Evolutionary conservation across 2,329 filamentous ascomycete genomes (phyloP), one percentile per base, ranked within the genome.

Genomic region (Aspergillus carbonarius): DNA sequence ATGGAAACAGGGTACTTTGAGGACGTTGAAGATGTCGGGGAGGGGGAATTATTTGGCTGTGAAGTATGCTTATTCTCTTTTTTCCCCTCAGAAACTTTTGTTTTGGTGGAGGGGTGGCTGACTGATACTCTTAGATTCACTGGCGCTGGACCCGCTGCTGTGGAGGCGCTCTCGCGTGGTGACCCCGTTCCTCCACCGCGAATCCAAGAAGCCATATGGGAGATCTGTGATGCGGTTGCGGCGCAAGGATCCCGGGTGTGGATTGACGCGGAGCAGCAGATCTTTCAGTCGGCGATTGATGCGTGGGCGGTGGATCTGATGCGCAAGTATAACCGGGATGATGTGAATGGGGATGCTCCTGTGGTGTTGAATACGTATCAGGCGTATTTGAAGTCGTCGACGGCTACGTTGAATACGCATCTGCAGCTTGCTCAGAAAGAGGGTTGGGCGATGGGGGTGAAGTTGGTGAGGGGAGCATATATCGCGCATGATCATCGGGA

Each of bases 261-360:
- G 73, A 72, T 81, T 44, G 80, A 82, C 60, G 78, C 80, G 1
- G 80, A 82, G 62, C 78, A 81, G 57, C 75, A 80, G 62, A 66
- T 72, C 7, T 68, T 81, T 10, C 79, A 82, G 63, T 55, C 65
- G 0, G 66, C 73, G 3, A 81, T 82, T 54, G 79, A 81, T 55
- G 56, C 61, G 5, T 81, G 78, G 78, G 77, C 78, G 1, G 73
- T 80, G 30, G 72, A 77, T 25, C 62, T 81, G 4, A 81, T 81
- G 79, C 68, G 78, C 4, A 70, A 68, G 32, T 78, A 75, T 64
- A 82, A 82, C 61, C 63, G 56, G 12, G 6, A 20, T 12, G 13
- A 20, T 13, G 37, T 25, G n/a, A 17, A 20, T 13, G 37, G 27
- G n/a, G 37, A 44, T 30, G 17, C 37, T 4, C 51, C 35, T 1